Evolutionary conservation across 345 rosid genomes (phyloP).

Genomic region (Populus tremula): DNA sequence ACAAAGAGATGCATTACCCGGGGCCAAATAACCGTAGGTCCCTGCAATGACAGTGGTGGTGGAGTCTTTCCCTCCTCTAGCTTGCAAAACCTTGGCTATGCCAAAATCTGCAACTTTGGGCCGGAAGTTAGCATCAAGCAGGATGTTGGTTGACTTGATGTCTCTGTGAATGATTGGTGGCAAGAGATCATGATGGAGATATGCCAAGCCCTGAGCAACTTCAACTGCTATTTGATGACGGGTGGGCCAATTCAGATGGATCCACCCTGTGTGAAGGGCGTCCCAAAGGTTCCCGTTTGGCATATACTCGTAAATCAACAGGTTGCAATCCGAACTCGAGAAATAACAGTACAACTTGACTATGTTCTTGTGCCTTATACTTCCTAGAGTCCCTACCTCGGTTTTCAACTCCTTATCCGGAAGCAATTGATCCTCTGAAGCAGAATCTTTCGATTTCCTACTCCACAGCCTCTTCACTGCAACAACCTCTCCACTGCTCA

Average conservation of each 20-base stretch:
- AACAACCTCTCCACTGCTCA: slow-evolving; percentile 61
- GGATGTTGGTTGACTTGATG: slow-evolving; percentile 84
- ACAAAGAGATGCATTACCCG: slow-evolving; percentile 39
- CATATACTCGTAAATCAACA: slow-evolving; percentile 90
- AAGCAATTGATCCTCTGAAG: slow-evolving; percentile 45
- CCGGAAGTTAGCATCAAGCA: slow-evolving; percentile 65
- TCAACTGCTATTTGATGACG: slow-evolving; percentile 89
- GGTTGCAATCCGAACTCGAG: slow-evolving; percentile 62
- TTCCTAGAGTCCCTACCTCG: slow-evolving; percentile 88
- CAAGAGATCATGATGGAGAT: slow-evolving; percentile 82
- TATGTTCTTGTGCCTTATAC: slow-evolving; percentile 81
- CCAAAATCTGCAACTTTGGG: slow-evolving; percentile 96
- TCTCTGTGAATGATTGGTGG: slow-evolving; percentile 84
- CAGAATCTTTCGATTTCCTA: slow-evolving; percentile 46
- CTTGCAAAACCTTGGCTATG: slow-evolving; percentile 87
- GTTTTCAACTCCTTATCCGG: slow-evolving; percentile 64
- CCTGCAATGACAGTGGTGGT: slow-evolving; percentile 81
- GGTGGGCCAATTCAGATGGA: slow-evolving; percentile 68
- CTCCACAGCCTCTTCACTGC: slow-evolving; percentile 89
- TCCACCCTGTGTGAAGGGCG: slow-evolving; percentile 66
- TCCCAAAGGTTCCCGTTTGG: slow-evolving; percentile 88
- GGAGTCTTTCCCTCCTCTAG: slow-evolving; percentile 77
- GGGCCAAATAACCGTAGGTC: slow-evolving; percentile 91
- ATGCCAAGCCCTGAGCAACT: slow-evolving; percentile 85
- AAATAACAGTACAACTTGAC: slow-evolving; percentile 77